Conservation (phyloP, 371 early-diverging fungal species). For the Sporodiniella umbellata region DNA sequence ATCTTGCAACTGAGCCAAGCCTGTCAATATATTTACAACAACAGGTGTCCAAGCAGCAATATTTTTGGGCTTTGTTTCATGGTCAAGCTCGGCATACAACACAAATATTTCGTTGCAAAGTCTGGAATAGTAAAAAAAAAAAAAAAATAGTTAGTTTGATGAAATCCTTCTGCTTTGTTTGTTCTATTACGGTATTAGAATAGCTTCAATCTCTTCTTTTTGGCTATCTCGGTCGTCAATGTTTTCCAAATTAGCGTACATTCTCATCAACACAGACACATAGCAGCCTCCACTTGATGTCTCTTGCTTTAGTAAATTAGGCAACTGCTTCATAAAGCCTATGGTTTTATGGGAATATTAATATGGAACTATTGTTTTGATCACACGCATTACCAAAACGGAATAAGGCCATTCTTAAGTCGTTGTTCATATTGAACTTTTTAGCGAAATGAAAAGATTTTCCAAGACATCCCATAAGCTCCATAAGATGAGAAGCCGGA, state of each 20-base stretch:
- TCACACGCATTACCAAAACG: constrained; percentile 67
- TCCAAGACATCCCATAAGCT: constrained; percentile 77
- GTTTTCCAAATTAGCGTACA: constrained; percentile 51
- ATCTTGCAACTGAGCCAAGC: constrained; percentile 45
- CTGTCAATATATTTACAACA: constrained; percentile 46
- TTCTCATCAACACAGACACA: constrained; percentile 47
- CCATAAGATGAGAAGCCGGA: constrained; percentile 57
- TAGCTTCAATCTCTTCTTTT: constrained; percentile 44
- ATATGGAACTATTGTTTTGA: no score
- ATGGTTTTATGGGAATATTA: no score
- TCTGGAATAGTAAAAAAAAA: constrained; percentile 21
- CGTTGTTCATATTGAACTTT: constrained; percentile 76
- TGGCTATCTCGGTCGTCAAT: constrained; percentile 45
- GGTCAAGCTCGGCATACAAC: constrained; percentile 47
- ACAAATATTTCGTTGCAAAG: constrained; percentile 49
- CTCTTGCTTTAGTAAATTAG: constrained; percentile 84
- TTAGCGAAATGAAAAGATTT: constrained; percentile 81
- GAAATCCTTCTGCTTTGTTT: not conserved
- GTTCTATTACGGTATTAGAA: constrained; percentile 47
- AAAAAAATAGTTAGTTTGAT: not conserved
- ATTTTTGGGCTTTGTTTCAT: constrained; percentile 50
- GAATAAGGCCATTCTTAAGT: constrained; percentile 76
- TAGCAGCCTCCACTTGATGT: constrained; percentile 53
- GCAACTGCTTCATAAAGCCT: constrained; percentile 87
- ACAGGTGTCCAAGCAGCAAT: constrained; percentile 58